Base-by-base conservation (phyloP, 768 basidiomycete species). In the Phaeotremella skinneri region DNA sequence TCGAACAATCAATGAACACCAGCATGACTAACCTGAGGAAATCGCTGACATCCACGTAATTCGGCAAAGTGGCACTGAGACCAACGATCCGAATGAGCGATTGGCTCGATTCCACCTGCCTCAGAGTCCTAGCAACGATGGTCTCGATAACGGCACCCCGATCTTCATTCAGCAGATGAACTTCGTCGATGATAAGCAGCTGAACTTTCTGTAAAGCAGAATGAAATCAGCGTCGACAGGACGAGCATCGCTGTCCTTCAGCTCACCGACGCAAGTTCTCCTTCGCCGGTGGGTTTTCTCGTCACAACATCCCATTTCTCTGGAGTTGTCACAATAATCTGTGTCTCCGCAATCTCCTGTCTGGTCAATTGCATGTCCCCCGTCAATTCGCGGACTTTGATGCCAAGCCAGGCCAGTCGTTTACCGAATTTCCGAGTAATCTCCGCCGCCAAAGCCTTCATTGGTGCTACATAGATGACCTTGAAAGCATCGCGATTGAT, bases 251-350 rank as follows among this genome's bases (percentile, higher is more conserved):
- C n/a, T 11, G 6, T 21, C 5, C 23, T 9, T 20, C 21, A 5
- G 75, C 87, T 56, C 62, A 93, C 93, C 51, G 90, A 87, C 31
- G 90, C 90, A n/a, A 98, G 80, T 74, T 98, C 93, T 13, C 92
- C 94, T 79, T 98, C 96, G 6, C 93, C 92, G 0, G 89, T 91
- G 0, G 94, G 91, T 74, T 96, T 98, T 61, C 96, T 81, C 7
- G 96, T 99, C 2, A 99, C 96, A 0, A 99, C 96, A 66, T 98
- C 96, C 96, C 96, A 99, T 76, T 99, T 99, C 76, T 99, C 96
- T 0, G 96, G 96, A 1, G 96, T 99, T 1, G 96, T 99, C 5
- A 99, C 92, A 58, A 99, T 98, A 45, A 99, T 87, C 72, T 97
- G 94, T 9, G 96, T 98, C 76, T 88, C 85, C 1, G 88, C 87